phyloP scores from a whole-genome alignment of 805 yeast species.

The Ogataea pignaliae region DNA sequence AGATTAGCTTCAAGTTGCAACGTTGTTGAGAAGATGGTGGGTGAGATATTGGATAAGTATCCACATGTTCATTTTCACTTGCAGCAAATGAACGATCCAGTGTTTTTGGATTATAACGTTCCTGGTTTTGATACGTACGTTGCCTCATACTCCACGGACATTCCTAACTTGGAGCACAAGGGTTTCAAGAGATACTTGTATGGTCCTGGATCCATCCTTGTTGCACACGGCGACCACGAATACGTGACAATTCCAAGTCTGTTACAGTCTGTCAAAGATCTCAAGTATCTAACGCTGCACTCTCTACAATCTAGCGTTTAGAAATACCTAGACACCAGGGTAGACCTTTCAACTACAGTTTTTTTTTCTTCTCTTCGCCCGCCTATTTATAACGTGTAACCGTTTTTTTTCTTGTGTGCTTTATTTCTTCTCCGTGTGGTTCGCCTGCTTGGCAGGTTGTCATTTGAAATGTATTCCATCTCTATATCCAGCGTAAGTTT shows the following conservation, averaged over 20 bases:
- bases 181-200: constrained; percentile 47
- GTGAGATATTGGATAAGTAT: constrained; percentile 27
- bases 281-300: constrained; percentile 33
- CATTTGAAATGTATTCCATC: constrained; percentile 19
- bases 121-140: constrained; percentile 55
- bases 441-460: no score
- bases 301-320: not conserved
- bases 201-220: constrained; percentile 63
- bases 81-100: constrained; percentile 33
- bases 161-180: constrained; percentile 36
- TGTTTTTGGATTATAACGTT: constrained; percentile 50
- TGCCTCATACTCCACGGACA: constrained; percentile 36
- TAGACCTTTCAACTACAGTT: no score
- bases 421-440: no score
- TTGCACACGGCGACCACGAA: constrained; percentile 59
- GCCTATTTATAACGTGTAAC: no score
- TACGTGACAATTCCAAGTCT: constrained; percentile 45
- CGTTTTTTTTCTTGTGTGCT: no score
- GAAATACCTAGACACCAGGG: no score
- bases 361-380: no score
- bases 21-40: constrained; percentile 33
- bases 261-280: constrained; percentile 47
- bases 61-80: constrained; percentile 17
- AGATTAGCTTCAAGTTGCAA: constrained; percentile 50
- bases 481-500: constrained; percentile 29